These are phyloP conservation scores for Huntiella omanensis DNA, from an alignment of 2,329 filamentous ascomycete genomes.

Conservation along the genomic window DNA sequence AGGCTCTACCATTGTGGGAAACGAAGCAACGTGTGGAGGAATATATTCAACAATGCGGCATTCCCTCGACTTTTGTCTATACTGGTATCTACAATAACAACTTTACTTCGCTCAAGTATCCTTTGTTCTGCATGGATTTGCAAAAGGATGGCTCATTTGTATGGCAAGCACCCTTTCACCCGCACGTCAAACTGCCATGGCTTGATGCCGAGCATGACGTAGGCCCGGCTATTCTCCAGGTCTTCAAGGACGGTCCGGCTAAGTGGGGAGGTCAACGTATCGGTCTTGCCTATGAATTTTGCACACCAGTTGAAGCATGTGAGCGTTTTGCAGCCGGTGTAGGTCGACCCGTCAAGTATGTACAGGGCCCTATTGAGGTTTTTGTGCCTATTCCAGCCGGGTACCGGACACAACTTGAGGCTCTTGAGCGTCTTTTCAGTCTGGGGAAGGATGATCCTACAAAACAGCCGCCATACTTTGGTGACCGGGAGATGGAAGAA, in stretches of 20 bases:
- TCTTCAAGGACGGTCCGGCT: conserved; percentile 79
- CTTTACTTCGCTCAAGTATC: conserved; percentile 82
- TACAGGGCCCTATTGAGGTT: conserved; percentile 60
- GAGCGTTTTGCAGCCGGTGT: conserved; percentile 62
- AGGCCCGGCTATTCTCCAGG: conserved; percentile 74
- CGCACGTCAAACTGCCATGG: conserved; percentile 78
- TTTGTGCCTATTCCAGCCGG: conserved; percentile 72
- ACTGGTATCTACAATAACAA: conserved; percentile 99
- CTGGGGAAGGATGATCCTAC: conserved; percentile 29
- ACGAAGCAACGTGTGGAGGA: conserved; percentile 86
- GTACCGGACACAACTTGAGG: conserved; percentile 74
- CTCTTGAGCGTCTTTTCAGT: conserved; percentile 40
- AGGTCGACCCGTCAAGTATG: conserved; percentile 59
- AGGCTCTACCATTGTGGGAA: conserved; percentile 73
- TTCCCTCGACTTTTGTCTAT: conserved; percentile 85
- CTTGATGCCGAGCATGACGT: conserved; percentile 93
- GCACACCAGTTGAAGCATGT: conserved; percentile 71
- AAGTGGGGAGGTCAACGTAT: conserved; percentile 70
- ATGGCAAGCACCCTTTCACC: conserved; percentile 89
- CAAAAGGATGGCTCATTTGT: conserved; percentile 68
- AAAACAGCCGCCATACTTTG: conserved; percentile 46
- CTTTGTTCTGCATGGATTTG: conserved; percentile 87
- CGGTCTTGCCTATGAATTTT: conserved; percentile 74
- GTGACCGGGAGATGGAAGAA: conserved; percentile 33
- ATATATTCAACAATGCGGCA: conserved; percentile 63